These are phyloP conservation scores for Aspergillus heteromorphus DNA, from an alignment of 495 filamentous ascomycete genomes.

Conservation along the genomic window DNA sequence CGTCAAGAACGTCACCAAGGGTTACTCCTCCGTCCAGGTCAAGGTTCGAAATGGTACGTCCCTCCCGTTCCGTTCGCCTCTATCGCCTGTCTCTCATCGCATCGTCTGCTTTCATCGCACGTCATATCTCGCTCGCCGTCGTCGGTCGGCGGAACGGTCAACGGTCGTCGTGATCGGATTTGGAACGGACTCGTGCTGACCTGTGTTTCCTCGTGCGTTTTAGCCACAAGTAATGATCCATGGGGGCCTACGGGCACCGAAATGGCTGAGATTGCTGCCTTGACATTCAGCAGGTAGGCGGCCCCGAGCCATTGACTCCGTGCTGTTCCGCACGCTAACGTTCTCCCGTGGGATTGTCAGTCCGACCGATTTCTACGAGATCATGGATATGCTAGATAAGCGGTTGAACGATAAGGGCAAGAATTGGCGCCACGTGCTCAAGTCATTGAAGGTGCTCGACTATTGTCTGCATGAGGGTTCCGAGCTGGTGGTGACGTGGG, in stretches of 20 bases:
- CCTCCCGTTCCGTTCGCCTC: not conserved
- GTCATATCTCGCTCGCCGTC: not conserved
- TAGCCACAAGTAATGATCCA: slow-evolving; percentile 98
- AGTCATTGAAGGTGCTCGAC: slow-evolving; percentile 95
- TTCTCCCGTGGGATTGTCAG: slow-evolving; percentile 39
- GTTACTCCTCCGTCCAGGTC: slow-evolving; percentile 93
- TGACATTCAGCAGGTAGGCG: slow-evolving; percentile 93
- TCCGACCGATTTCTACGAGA: slow-evolving; percentile 96
- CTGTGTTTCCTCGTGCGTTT: slow-evolving; percentile 1
- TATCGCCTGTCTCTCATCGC: no score
- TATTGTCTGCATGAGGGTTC: slow-evolving; percentile 98
- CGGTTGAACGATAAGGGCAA: slow-evolving; percentile 98
- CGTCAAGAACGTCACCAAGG: slow-evolving; percentile 99
- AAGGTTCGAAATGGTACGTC: slow-evolving; percentile 97
- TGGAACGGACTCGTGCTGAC: not conserved
- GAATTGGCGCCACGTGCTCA: slow-evolving; percentile 98
- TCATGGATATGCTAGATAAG: slow-evolving; percentile 99
- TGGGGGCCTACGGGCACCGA: slow-evolving; percentile 98
- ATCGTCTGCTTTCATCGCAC: not conserved
- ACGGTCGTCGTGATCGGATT: not conserved
- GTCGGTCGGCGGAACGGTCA: not conserved
- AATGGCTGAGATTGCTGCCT: slow-evolving; percentile 96
- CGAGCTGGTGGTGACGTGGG: slow-evolving; percentile 96
- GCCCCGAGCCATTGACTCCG: not conserved
- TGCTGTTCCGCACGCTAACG: slow-evolving; percentile 3